Percentiles rank a stretch among this genome's conserved stretches.
phyloP scores from a whole-genome alignment of 371 early-diverging fungal genomes.

The Rhizopus stolonifer region DNA sequence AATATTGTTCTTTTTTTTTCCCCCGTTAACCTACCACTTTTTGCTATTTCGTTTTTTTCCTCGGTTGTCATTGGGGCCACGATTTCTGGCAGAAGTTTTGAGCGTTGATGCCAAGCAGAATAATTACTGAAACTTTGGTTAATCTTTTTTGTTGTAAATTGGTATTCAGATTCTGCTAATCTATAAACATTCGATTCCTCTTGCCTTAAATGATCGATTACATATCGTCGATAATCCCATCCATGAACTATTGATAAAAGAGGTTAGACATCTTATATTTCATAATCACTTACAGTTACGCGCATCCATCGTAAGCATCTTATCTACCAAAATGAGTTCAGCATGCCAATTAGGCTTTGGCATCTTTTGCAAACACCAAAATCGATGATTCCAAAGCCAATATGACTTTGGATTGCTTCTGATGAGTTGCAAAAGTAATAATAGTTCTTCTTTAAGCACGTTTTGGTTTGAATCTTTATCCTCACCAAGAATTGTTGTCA shows the following conservation, averaged over 20 bases:
- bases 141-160: constrained; percentile 85
- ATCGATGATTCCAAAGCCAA: constrained; percentile 94
- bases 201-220: constrained; percentile 54
- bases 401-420: constrained; percentile 83
- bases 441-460: constrained; percentile 56
- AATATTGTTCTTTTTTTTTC: too few relatives aligned
- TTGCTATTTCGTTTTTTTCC: constrained; percentile 39
- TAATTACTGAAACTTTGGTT: constrained; percentile 90
- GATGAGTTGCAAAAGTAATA: constrained; percentile 63
- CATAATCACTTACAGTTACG: constrained; percentile 78
- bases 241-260: constrained; percentile 76
- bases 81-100: constrained; percentile 72
- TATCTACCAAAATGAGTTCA: constrained; percentile 75
- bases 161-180: constrained; percentile 64
- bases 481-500: constrained; percentile 34
- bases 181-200: constrained; percentile 24
- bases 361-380: constrained; percentile 82
- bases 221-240: constrained; percentile 91
- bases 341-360: constrained; percentile 74
- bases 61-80: constrained; percentile 44
- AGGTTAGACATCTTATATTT: neutral
- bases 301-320: constrained; percentile 82
- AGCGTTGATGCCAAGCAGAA: constrained; percentile 96
- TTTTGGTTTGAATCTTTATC: constrained; percentile 27
- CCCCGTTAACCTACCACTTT: constrained; percentile 25